Conservation (phyloP, 2,329 filamentous ascomycete species). For the Fusarium avenaceum region DNA sequence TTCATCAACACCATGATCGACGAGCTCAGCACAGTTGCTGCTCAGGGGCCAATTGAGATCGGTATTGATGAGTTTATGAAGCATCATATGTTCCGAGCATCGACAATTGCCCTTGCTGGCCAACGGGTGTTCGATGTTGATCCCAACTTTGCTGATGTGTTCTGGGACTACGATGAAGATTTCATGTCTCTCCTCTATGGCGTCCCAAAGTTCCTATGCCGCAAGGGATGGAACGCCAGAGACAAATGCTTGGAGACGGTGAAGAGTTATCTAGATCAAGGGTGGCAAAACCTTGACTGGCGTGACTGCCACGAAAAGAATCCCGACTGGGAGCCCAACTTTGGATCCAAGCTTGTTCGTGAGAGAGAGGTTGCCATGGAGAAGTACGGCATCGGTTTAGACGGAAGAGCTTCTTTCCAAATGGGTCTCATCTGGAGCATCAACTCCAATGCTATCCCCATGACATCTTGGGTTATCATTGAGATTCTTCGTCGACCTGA, state of each 20-base stretch:
- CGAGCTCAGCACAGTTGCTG: conserved; percentile 16
- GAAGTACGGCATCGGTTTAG: conserved; percentile 42
- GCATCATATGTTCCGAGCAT: conserved; percentile 44
- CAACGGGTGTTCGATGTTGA: conserved; percentile 29
- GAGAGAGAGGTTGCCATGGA: conserved; percentile 43
- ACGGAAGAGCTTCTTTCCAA: conserved; percentile 43
- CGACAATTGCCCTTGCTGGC: conserved; percentile 42
- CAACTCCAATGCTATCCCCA: conserved; percentile 46
- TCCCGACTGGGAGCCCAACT: conserved; percentile 41
- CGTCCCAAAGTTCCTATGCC: conserved; percentile 39
- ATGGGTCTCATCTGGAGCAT: conserved; percentile 47
- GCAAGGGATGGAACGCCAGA: conserved; percentile 40
- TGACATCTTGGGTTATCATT: conserved; percentile 45
- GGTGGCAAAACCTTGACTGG: conserved; percentile 37
- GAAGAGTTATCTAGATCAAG: conserved; percentile 28
- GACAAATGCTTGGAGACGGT: conserved; percentile 40
- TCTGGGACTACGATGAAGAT: conserved; percentile 44
- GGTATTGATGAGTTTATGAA: conserved; percentile 43
- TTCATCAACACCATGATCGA: conserved; percentile 37
- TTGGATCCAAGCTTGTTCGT: conserved; percentile 44
- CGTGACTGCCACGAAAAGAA: conserved; percentile 9
- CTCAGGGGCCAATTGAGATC: conserved; percentile 16
- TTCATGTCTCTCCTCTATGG: conserved; percentile 45
- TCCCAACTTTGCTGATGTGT: conserved; percentile 36
- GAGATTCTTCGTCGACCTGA: conserved; percentile 42